phyloP scores from a whole-genome alignment of 495 filamentous ascomycete species.

The Aspergillus biplanus region DNA sequence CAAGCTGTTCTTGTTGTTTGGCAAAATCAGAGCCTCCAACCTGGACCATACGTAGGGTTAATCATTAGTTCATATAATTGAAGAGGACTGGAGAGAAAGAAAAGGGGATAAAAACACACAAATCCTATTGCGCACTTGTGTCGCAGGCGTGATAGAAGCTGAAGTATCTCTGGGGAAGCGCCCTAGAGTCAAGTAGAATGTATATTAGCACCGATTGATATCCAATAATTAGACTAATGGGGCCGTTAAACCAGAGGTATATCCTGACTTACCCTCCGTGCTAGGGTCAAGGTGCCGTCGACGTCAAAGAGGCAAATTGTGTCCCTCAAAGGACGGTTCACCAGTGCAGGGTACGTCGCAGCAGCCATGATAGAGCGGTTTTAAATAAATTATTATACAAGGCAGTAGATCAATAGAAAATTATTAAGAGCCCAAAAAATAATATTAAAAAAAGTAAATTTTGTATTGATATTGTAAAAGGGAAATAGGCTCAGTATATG shows the following conservation, averaged over 20 bases:
- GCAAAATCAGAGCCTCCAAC: slow-evolving; percentile 81
- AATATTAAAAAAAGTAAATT: too few species aligned
- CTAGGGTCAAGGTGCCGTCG: slow-evolving; percentile 81
- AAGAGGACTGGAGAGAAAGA: slow-evolving; percentile 3
- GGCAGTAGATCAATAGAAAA: background rate
- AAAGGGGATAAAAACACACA: slow-evolving; percentile 42
- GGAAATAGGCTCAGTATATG: slow-evolving; percentile 21
- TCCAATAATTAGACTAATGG: too few species aligned
- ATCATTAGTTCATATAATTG: background rate
- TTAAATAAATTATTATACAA: too few species aligned
- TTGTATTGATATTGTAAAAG: slow-evolving; percentile 2
- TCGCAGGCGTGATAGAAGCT: slow-evolving; percentile 75
- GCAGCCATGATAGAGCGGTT: slow-evolving; percentile 20
- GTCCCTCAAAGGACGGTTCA: slow-evolving; percentile 80
- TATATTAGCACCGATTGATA: too few species aligned
- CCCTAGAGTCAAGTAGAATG: slow-evolving; percentile 38
- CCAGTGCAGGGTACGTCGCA: slow-evolving; percentile 70
- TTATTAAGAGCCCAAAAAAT: too few species aligned
- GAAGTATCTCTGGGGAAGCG: slow-evolving; percentile 79
- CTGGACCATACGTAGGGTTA: slow-evolving; percentile 30
- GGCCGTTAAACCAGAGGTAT: background rate
- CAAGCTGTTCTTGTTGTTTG: slow-evolving; percentile 97
- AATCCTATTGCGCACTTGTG: slow-evolving; percentile 90
- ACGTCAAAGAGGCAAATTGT: slow-evolving; percentile 95
- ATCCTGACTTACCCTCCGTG: slow-evolving; percentile 64